Percentiles rank a stretch among this genome's conserved stretches.
Evolutionary conservation across 2,329 filamentous ascomycete species (phyloP).

Genomic region (Trichoderma atrobrunneum): DNA sequence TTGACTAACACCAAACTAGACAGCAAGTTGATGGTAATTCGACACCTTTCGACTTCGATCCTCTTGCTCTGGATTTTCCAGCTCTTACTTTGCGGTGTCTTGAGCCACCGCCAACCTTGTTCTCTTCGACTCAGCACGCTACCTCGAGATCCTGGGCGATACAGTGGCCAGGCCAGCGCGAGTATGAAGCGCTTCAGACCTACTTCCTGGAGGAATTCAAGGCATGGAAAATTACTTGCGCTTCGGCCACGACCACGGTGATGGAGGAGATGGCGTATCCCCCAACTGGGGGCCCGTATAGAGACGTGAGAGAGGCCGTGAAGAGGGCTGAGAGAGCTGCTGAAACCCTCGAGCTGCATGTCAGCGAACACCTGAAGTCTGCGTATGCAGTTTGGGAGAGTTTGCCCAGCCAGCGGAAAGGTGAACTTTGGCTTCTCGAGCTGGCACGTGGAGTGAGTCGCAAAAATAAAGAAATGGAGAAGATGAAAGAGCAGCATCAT

Average conservation of each 20-base stretch:
- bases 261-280: slow-evolving; percentile 53
- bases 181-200: slow-evolving; percentile 67
- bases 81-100: slow-evolving; percentile 80
- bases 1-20: slow-evolving; percentile 35
- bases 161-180: slow-evolving; percentile 67
- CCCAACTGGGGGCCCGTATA: slow-evolving; percentile 37
- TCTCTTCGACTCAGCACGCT: slow-evolving; percentile 75
- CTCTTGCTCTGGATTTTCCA: slow-evolving; percentile 80
- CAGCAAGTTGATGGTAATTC: slow-evolving; percentile 55
- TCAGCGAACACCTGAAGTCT: slow-evolving; percentile 71
- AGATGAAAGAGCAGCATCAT: slow-evolving; percentile 49
- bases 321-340: slow-evolving; percentile 51
- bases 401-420: slow-evolving; percentile 54
- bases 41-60: slow-evolving; percentile 74
- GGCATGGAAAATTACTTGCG: slow-evolving; percentile 58
- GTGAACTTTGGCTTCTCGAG: slow-evolving; percentile 60
- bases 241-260: slow-evolving; percentile 47
- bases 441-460: slow-evolving; percentile 58
- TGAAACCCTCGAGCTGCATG: slow-evolving; percentile 63
- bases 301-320: slow-evolving; percentile 46
- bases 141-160: slow-evolving; percentile 80
- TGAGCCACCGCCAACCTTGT: slow-evolving; percentile 75
- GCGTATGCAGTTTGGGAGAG: slow-evolving; percentile 75
- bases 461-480: slow-evolving; percentile 54
- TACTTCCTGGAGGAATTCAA: slow-evolving; percentile 67